Conservation (phyloP, 176 grass and related monocot species). For the Phragmites australis region DNA sequence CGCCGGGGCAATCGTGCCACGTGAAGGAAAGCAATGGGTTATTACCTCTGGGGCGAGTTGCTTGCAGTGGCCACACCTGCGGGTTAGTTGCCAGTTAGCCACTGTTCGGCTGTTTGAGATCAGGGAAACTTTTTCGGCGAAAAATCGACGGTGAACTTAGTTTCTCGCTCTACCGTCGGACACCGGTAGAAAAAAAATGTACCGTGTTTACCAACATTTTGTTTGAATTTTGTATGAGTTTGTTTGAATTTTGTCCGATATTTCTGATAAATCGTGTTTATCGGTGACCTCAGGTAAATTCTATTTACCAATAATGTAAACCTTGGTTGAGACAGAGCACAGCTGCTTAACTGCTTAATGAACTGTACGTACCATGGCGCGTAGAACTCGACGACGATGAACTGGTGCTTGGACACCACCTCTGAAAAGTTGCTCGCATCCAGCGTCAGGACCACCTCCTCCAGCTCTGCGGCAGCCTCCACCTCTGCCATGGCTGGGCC, state of each 20-base stretch:
- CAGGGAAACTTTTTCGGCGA: too few species aligned
- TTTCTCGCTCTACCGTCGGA: too few species aligned
- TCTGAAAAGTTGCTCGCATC: conserved; percentile 72
- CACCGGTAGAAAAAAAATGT: too few species aligned
- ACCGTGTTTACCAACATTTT: too few species aligned
- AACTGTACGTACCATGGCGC: conserved; percentile 65
- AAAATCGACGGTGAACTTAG: too few species aligned
- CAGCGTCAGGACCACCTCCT: conserved; percentile 52
- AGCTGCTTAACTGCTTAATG: not conserved
- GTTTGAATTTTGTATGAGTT: too few species aligned
- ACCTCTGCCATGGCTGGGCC: not conserved
- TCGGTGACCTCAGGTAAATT: too few species aligned
- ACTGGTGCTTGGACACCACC: conserved; percentile 59
- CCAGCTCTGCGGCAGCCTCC: not conserved
- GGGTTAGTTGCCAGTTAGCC: conserved; percentile 18
- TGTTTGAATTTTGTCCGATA: too few species aligned
- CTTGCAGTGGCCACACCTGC: conserved; percentile 93
- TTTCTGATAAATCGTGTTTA: too few species aligned
- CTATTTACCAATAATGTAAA: too few species aligned
- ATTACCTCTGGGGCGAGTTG: conserved; percentile 78
- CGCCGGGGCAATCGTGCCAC: not conserved
- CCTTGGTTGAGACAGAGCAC: not conserved
- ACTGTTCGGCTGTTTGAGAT: not conserved
- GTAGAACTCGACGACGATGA: conserved; percentile 89
- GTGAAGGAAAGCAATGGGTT: conserved; percentile 6